phyloP scores from a whole-genome alignment of 495 filamentous ascomycete genomes.

The Penicillium crystallinum region DNA sequence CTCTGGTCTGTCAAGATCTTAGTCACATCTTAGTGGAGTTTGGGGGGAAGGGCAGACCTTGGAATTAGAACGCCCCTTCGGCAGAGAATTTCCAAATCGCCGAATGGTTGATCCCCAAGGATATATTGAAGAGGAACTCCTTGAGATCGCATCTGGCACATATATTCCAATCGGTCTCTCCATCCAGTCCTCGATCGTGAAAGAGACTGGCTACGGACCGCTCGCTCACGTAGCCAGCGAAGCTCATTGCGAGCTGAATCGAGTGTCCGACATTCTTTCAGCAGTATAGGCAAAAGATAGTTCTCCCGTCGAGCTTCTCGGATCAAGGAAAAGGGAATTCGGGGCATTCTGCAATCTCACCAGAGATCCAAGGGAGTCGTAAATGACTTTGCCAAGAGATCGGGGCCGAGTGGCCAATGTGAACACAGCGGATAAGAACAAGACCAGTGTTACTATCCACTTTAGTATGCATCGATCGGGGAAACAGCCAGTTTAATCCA shows the following conservation, averaged over 20 bases:
- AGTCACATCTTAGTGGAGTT: too few relatives aligned
- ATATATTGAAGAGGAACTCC: slow-evolving; percentile 87
- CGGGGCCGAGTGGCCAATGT: too few relatives aligned
- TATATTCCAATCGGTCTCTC: slow-evolving; percentile 33
- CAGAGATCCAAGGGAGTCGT: background rate
- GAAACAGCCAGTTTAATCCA: too few relatives aligned
- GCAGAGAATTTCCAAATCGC: slow-evolving; percentile 73
- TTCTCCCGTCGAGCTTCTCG: slow-evolving; percentile 50
- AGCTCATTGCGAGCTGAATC: slow-evolving; percentile 69
- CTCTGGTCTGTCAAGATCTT: slow-evolving; percentile 47
- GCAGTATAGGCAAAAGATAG: slow-evolving; percentile 58
- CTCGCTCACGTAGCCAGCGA: slow-evolving; percentile 76
- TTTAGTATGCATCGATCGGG: too few relatives aligned
- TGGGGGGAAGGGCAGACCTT: slow-evolving; percentile 53
- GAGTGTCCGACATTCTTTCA: slow-evolving; percentile 65
- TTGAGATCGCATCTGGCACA: slow-evolving; percentile 53
- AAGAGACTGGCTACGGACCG: slow-evolving; percentile 17
- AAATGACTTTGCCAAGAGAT: slow-evolving; percentile 1
- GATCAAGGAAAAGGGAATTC: slow-evolving; percentile 57
- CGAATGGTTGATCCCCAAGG: slow-evolving; percentile 84
- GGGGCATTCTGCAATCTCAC: slow-evolving; percentile 59
- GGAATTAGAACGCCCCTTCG: slow-evolving; percentile 77
- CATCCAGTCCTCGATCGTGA: slow-evolving; percentile 15
- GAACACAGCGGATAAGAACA: too few relatives aligned
- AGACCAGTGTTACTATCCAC: too few relatives aligned